These are phyloP conservation scores for Drechslerella stenobrocha DNA, from an alignment of 2,329 filamentous ascomycete genomes.

Conservation along the genomic window DNA sequence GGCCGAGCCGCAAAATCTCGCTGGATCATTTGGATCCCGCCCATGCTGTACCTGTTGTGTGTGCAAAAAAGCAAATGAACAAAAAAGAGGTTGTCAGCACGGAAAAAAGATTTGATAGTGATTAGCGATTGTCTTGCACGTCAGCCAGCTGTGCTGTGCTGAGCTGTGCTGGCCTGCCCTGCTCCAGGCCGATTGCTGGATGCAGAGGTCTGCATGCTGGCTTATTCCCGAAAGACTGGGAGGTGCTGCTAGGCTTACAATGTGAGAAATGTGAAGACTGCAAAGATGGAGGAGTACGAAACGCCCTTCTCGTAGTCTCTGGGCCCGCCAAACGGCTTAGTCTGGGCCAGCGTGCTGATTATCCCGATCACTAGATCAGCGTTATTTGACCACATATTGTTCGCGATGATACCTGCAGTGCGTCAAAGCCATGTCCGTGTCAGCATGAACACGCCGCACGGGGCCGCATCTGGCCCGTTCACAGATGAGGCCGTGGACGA, in stretches of 20 bases:
- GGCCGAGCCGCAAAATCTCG: constrained; percentile 49
- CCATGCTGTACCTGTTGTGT: constrained; percentile 47
- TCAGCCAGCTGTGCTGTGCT: too few species aligned
- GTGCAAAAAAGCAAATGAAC: constrained; percentile 14
- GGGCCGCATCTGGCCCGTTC: constrained; percentile 14
- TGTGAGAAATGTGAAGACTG: constrained; percentile 51
- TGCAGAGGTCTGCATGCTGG: constrained; percentile 18
- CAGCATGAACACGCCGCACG: constrained; percentile 4
- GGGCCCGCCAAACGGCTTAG: constrained; percentile 37
- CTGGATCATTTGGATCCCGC: constrained; percentile 52
- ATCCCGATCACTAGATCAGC: constrained; percentile 44
- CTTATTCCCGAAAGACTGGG: constrained; percentile 24
- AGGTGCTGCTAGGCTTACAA: constrained; percentile 49
- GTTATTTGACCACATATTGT: constrained; percentile 47
- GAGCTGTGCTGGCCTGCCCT: too few species aligned
- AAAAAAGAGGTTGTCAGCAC: constrained; percentile 11
- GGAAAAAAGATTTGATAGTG: constrained; percentile 2
- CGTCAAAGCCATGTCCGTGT: background rate
- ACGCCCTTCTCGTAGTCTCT: constrained; percentile 49
- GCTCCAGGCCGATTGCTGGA: constrained; percentile 12
- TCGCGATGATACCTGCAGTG: constrained; percentile 41
- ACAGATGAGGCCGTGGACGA: constrained; percentile 20
- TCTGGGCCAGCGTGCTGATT: constrained; percentile 30
- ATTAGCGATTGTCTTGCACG: too few species aligned
- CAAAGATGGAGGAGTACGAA: constrained; percentile 52